Base-by-base conservation (phyloP, 2,329 filamentous ascomycete genomes). In the Ophiostoma ips region DNA sequence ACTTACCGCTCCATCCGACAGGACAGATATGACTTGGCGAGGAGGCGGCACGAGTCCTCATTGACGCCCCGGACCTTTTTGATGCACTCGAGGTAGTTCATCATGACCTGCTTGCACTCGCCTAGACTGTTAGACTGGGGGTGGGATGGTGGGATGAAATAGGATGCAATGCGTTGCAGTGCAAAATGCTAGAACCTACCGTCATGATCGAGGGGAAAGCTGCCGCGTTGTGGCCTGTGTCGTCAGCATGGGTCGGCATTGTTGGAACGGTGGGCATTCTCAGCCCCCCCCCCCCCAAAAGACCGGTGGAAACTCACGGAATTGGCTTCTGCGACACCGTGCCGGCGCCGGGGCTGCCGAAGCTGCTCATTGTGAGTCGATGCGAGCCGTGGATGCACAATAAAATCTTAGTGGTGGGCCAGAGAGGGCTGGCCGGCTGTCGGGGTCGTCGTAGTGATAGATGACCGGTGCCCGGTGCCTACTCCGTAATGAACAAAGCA, bases 201-300 rank as follows among this genome's bases (percentile, higher is more conserved):
- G 65, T 95, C 88, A 60, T 95, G 89, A 66, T 96, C 90, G 50
- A 96, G 79, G n/a, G 90, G 90, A 62, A 96, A 96, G 60, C 87
- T 94, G 50, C 90, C 90, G 59, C 89, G 81, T 64, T 95, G 85
- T 5, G 90, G 90, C 51, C 87, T 92, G 52, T 12, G 7, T 18
- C 15, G 46, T 52, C 24, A 54, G 50, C 18, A 16, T 21, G 6
- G 5, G n/a, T 16, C 4, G 40, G 33, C 13, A 21, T 30, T 24
- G 38, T 12, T 12, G 16, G 38, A 7, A 16, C 6, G 13, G n/a
- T 35, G n/a, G n/a, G n/a, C n/a, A n/a, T n/a, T n/a, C n/a, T n/a
- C n/a, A n/a, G n/a, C n/a, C n/a, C n/a, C n/a, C n/a, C n/a, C n/a
- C n/a, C n/a, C n/a, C n/a, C 34, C 37, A 12, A 5, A 28, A 28